phyloP scores from a whole-genome alignment of 805 yeast species.

The Torulaspora quercuum region DNA sequence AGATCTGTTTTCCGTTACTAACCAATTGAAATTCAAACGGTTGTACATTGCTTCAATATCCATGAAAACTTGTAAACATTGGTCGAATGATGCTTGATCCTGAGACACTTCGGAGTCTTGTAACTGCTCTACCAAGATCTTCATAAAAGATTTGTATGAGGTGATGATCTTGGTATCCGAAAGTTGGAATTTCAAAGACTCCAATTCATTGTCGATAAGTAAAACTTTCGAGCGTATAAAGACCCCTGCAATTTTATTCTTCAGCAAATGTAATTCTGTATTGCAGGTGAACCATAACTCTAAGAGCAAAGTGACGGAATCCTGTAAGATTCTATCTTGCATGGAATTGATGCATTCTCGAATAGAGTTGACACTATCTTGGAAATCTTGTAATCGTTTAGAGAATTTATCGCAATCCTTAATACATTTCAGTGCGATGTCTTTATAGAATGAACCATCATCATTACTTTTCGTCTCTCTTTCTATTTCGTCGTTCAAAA shows the following conservation, averaged over 20 bases:
- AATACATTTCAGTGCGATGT: constrained; percentile 53
- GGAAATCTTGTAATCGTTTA: constrained; percentile 19
- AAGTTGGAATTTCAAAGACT: constrained; percentile 36
- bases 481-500: constrained; percentile 10
- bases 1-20: constrained; percentile 31
- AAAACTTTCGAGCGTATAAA: constrained; percentile 65
- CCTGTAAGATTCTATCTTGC: constrained; percentile 44
- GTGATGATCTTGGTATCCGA: constrained; percentile 20
- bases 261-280: constrained; percentile 16
- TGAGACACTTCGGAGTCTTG: constrained; percentile 50
- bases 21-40: constrained; percentile 43
- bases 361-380: constrained; percentile 16
- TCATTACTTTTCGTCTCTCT: constrained; percentile 4
- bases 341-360: constrained; percentile 32
- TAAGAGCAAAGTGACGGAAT: constrained; percentile 39
- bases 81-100: constrained; percentile 58
- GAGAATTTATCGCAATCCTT: constrained; percentile 43
- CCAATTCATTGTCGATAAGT: constrained; percentile 61
- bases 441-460: constrained; percentile 46
- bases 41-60: constrained; percentile 76
- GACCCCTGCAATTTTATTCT: constrained; percentile 51
- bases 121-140: constrained; percentile 54
- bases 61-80: constrained; percentile 61
- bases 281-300: constrained; percentile 29
- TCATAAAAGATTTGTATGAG: constrained; percentile 58